Evolutionary conservation across 441 rosid species (phyloP).

Genomic region (Euphorbia corollata): DNA sequence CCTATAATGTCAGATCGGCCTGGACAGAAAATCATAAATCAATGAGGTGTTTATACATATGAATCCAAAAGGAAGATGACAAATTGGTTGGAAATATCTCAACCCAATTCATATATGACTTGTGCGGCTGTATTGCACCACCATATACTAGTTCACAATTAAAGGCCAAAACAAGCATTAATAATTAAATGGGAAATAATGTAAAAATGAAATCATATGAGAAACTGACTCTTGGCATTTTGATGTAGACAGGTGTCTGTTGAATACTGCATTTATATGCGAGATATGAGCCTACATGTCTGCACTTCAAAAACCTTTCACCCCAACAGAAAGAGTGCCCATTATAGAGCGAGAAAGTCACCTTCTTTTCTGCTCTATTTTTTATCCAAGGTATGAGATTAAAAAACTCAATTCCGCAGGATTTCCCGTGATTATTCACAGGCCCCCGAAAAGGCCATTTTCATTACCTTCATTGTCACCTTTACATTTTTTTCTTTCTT

Average conservation of each 20-base stretch:
- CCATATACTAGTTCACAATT: no score
- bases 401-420: conserved; percentile 13
- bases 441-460: conserved; percentile 23
- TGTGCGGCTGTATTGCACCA: background rate
- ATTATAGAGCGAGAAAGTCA: conserved; percentile 1
- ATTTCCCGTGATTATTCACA: conserved; percentile 45
- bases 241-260: conserved; percentile 20
- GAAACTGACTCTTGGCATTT: background rate
- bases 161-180: background rate
- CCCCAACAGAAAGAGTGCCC: background rate
- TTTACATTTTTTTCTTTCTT: background rate
- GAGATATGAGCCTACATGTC: conserved; percentile 18
- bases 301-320: background rate
- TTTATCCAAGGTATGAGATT: background rate
- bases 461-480: conserved; percentile 21
- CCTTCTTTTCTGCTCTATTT: background rate
- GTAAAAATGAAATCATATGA: background rate
- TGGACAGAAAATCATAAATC: no score
- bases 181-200: no score
- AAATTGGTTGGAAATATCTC: conserved; percentile 7
- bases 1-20: no score
- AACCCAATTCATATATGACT: background rate
- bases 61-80: background rate
- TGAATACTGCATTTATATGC: background rate
- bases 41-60: no score